A percentile compares a stretch with the other conserved stretches of the same genome.
These are phyloP conservation scores for Gnomoniopsis sp. DNA, from an alignment of 2,329 filamentous ascomycete genomes.

Conservation along the genomic window DNA sequence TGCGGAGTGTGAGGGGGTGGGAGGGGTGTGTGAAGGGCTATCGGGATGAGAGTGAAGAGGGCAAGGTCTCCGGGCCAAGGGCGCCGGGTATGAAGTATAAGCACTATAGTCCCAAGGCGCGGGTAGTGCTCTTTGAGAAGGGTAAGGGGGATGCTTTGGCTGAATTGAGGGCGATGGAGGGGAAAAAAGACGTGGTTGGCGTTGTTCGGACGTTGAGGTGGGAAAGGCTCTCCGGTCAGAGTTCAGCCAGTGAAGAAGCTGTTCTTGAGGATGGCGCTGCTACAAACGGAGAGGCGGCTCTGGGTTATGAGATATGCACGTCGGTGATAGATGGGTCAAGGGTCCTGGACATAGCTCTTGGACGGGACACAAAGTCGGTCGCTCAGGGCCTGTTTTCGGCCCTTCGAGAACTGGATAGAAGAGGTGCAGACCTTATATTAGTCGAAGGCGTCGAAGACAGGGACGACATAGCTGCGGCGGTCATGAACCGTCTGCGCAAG, in stretches of 20 bases:
- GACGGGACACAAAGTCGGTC: constrained; percentile 67
- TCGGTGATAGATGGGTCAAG: constrained; percentile 33
- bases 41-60: constrained; percentile 67
- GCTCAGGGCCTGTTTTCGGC: constrained; percentile 87
- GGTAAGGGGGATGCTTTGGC: constrained; percentile 33
- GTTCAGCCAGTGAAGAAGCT: constrained; percentile 23
- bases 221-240: constrained; percentile 40
- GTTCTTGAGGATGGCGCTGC: constrained; percentile 23
- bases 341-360: constrained; percentile 70
- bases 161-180: constrained; percentile 27
- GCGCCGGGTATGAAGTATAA: constrained; percentile 99
- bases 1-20: constrained; percentile 76
- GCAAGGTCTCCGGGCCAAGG: constrained; percentile 54
- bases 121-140: constrained; percentile 76
- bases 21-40: constrained; percentile 74
- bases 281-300: constrained; percentile 20
- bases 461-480: constrained; percentile 78
- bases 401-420: constrained; percentile 77
- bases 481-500: constrained; percentile 81
- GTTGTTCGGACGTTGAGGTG: constrained; percentile 56
- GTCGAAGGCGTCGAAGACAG: constrained; percentile 84
- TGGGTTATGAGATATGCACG: constrained; percentile 36
- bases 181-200: constrained; percentile 37
- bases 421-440: constrained; percentile 77
- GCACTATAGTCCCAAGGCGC: constrained; percentile 90